These are phyloP conservation scores for Diaporthe humulicola DNA, from an alignment of 2,329 filamentous ascomycete species.

Conservation along the genomic window DNA sequence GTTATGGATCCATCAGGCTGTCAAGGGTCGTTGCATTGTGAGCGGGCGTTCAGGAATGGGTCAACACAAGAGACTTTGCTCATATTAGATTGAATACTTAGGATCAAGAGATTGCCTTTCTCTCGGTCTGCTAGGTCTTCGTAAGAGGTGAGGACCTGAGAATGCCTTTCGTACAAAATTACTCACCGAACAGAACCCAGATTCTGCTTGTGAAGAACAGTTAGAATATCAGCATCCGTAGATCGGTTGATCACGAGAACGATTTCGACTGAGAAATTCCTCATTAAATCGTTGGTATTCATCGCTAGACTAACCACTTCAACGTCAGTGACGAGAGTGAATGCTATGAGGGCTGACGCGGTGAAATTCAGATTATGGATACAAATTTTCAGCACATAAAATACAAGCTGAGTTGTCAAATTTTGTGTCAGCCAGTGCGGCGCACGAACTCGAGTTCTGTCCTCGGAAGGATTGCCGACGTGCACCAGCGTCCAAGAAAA, in stretches of 20 bases:
- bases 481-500: neutral
- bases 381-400: neutral
- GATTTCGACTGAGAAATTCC: too few relatives aligned
- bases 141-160: too few relatives aligned
- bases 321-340: neutral
- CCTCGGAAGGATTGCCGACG: neutral
- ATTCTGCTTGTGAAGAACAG: too few relatives aligned
- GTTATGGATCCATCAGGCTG: neutral
- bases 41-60: neutral
- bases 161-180: too few relatives aligned
- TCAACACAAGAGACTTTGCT: neutral
- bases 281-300: too few relatives aligned
- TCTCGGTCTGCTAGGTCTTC: too few relatives aligned
- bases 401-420: neutral
- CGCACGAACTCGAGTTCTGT: neutral
- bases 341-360: neutral
- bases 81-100: neutral
- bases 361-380: neutral
- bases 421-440: neutral
- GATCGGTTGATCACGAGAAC: too few relatives aligned
- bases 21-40: neutral
- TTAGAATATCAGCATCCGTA: too few relatives aligned
- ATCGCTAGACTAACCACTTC: too few relatives aligned
- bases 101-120: neutral
- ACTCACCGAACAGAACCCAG: too few relatives aligned